A percentile compares a stretch with the other conserved stretches of the same genome.
These are phyloP conservation scores for Rhynchospora breviuscula DNA, from an alignment of 176 grass and related monocot species.

Conservation along the genomic window DNA sequence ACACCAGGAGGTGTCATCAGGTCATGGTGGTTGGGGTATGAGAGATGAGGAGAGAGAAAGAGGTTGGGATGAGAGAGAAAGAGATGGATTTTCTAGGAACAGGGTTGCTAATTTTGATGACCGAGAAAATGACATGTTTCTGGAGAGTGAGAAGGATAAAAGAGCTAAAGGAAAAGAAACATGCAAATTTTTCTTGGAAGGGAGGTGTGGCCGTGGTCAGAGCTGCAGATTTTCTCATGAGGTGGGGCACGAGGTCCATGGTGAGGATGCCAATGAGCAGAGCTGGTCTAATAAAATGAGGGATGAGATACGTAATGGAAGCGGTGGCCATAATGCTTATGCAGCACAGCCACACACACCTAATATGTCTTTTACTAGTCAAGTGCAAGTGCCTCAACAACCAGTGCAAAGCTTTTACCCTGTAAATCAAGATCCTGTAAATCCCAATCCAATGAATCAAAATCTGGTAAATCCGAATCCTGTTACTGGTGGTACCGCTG, in stretches of 20 bases:
- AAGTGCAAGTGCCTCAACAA: background rate
- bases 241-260: constrained; percentile 34
- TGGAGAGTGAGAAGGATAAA: constrained; percentile 43
- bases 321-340: background rate
- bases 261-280: constrained; percentile 33
- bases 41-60: constrained; percentile 55
- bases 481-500: background rate
- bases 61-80: constrained; percentile 35
- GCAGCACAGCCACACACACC: background rate
- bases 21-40: constrained; percentile 49
- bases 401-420: constrained; percentile 3
- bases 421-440: constrained; percentile 20
- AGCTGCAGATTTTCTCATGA: constrained; percentile 77
- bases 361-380: constrained; percentile 9
- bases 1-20: constrained; percentile 54
- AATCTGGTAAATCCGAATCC: constrained; percentile 2
- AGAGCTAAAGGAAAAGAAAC: constrained; percentile 49
- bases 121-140: constrained; percentile 44
- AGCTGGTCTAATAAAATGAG: constrained; percentile 19
- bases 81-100: constrained; percentile 31
- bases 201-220: constrained; percentile 60
- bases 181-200: constrained; percentile 89
- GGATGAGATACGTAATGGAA: background rate
- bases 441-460: background rate
- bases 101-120: constrained; percentile 26